These are phyloP conservation scores for Hypoxylon fuscum DNA, from an alignment of 495 filamentous ascomycete species.

Conservation along the genomic window DNA sequence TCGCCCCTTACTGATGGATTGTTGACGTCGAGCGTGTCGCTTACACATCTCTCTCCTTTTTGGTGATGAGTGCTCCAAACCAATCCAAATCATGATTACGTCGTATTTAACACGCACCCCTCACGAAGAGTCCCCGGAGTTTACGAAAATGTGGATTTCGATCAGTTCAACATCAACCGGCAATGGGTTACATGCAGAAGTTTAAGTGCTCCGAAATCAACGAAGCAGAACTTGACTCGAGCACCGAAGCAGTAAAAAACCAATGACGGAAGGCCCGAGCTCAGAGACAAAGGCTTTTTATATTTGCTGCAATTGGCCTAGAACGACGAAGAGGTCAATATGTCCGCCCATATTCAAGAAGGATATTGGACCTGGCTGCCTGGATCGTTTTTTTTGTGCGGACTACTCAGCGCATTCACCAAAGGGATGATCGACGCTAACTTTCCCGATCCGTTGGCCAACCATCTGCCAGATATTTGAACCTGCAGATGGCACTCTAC, in stretches of 20 bases:
- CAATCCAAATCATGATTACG: slow-evolving; percentile 16
- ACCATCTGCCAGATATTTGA: slow-evolving; percentile 29
- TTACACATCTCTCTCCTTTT: slow-evolving; percentile 14
- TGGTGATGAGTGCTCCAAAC: slow-evolving; percentile 28
- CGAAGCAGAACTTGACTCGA: slow-evolving; percentile 23
- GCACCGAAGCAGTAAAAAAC: slow-evolving; percentile 2
- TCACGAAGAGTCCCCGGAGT: slow-evolving; percentile 30
- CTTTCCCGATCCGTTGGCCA: slow-evolving; percentile 28
- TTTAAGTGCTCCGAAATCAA: slow-evolving; percentile 34
- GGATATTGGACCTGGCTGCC: background rate
- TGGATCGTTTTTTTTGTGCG: slow-evolving; percentile 5
- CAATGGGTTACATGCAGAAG: slow-evolving; percentile 39
- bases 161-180: slow-evolving; percentile 17
- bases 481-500: slow-evolving; percentile 27
- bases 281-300: slow-evolving; percentile 19
- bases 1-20: background rate
- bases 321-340: background rate
- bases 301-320: background rate
- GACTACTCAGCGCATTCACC: slow-evolving; percentile 16
- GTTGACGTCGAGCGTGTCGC: slow-evolving; percentile 8
- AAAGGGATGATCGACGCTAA: slow-evolving; percentile 28
- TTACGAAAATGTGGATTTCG: slow-evolving; percentile 23
- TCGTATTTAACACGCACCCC: slow-evolving; percentile 25
- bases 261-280: slow-evolving; percentile 1
- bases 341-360: slow-evolving; percentile 9